phyloP scores from a whole-genome alignment of 2,329 filamentous ascomycete genomes.

The Calonectria pteridis region DNA sequence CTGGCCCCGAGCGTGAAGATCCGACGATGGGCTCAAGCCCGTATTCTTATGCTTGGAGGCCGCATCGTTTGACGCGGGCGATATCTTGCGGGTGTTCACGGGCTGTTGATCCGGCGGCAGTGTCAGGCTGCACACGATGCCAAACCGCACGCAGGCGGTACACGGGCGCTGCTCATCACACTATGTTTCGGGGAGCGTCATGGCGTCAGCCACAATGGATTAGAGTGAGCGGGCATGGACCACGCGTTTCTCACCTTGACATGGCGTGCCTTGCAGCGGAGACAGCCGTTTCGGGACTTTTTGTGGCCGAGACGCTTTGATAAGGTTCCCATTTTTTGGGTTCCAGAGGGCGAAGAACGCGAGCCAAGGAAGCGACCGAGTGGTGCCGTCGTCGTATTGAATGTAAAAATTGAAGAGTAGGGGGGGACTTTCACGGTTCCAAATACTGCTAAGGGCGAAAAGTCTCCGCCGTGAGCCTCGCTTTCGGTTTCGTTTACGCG shows the following conservation, averaged over 20 bases:
- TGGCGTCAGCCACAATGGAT: neutral
- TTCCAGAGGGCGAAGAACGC: neutral
- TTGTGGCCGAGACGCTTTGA: conserved; percentile 27
- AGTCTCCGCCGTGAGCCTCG: neutral
- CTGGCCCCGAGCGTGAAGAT: neutral
- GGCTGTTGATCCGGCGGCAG: neutral
- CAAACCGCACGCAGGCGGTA: conserved; percentile 30
- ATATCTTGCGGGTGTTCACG: neutral
- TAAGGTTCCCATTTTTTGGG: conserved; percentile 5
- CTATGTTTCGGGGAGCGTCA: conserved; percentile 16
- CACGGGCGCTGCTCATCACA: conserved; percentile 34
- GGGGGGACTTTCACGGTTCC: neutral
- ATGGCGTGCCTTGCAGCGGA: conserved; percentile 32
- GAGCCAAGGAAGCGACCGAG: neutral
- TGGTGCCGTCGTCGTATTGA: conserved; percentile 4
- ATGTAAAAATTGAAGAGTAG: neutral
- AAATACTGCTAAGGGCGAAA: neutral
- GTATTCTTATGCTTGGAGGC: neutral
- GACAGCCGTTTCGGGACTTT: conserved; percentile 32
- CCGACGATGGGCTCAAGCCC: neutral
- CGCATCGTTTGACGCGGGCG: neutral
- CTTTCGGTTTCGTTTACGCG: conserved; percentile 2
- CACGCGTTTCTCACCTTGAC: conserved; percentile 28
- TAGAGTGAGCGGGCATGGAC: neutral
- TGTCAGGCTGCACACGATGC: conserved; percentile 29